phyloP scores from a whole-genome alignment of 192 early-diverging fungal genomes.

The Coemansia sp. region DNA sequence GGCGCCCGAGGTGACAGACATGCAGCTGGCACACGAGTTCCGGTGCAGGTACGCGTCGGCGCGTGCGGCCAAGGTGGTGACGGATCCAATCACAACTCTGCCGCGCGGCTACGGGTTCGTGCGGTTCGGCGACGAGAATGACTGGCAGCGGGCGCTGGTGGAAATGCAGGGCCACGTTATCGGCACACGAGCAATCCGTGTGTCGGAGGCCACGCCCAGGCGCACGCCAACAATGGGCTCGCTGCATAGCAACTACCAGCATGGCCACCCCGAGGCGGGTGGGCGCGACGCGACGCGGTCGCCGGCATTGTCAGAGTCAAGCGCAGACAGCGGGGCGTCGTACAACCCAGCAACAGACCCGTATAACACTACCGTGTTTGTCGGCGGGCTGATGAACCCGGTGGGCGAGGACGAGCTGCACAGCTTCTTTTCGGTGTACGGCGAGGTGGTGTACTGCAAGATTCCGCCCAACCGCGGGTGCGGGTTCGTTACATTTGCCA shows the following conservation, averaged over 20 bases:
- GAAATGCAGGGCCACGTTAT: conserved; percentile 87
- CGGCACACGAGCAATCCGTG: conserved; percentile 86
- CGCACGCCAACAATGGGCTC: conserved; percentile 27
- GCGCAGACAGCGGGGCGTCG: conserved; percentile 32
- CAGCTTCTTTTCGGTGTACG: conserved; percentile 80
- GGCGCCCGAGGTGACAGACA: conserved; percentile 84
- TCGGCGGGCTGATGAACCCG: conserved; percentile 82
- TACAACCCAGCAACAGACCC: conserved; percentile 66
- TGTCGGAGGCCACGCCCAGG: conserved; percentile 76
- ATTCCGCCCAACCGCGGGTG: conserved; percentile 94
- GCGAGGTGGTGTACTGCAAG: conserved; percentile 90
- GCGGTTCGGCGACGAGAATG: conserved; percentile 80
- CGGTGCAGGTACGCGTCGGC: conserved; percentile 79
- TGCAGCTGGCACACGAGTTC: conserved; percentile 67
- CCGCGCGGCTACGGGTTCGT: conserved; percentile 96
- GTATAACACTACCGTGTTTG: conserved; percentile 96
- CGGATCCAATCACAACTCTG: conserved; percentile 76
- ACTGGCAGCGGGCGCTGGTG: conserved; percentile 82
- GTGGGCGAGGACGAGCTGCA: conserved; percentile 87
- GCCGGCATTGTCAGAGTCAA: conserved; percentile 31
- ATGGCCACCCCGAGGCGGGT: conserved; percentile 6
- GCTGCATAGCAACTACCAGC: conserved; percentile 13
- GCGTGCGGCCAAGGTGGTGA: conserved; percentile 92
- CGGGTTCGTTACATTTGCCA: conserved; percentile 91
- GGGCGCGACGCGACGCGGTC: conserved; percentile 28